Conservation (phyloP, 176 grass and related monocot genomes). For the Phyllostachys edulis region DNA sequence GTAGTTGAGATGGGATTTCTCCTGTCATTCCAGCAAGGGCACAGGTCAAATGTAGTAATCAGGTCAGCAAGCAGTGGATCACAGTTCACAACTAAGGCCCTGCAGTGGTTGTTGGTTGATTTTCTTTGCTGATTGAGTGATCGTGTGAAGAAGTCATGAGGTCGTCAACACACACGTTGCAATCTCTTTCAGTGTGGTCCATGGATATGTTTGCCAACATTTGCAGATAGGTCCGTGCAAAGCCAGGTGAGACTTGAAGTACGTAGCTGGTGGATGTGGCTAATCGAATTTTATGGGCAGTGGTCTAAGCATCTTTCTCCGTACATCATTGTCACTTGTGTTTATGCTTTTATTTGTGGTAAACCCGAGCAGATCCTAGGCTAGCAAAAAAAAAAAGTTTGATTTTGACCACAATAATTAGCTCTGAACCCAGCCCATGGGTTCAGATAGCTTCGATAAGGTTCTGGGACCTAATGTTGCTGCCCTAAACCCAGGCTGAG, state of each 20-base stretch:
- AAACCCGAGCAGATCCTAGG: neutral
- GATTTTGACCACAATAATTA: neutral
- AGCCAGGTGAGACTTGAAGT: neutral
- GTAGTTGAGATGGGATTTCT: too few relatives aligned
- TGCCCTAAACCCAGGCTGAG: too few relatives aligned
- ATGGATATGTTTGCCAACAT: neutral
- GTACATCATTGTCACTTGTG: neutral
- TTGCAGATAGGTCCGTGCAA: neutral
- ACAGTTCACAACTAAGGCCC: too few relatives aligned
- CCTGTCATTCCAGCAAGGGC: too few relatives aligned
- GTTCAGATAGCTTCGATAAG: neutral
- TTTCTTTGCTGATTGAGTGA: too few relatives aligned
- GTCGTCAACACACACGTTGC: neutral
- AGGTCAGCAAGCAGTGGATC: too few relatives aligned
- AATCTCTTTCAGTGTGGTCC: neutral
- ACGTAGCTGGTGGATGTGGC: too few relatives aligned
- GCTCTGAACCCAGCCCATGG: neutral
- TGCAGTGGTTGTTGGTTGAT: too few relatives aligned
- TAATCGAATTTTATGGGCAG: neutral
- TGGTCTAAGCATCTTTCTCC: neutral
- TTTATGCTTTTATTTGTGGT: neutral
- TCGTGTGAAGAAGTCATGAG: too few relatives aligned
- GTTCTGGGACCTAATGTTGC: neutral
- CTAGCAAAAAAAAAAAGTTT: neutral
- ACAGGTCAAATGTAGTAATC: too few relatives aligned